These are phyloP conservation scores for Vicia villosa DNA, from an alignment of 306 rosid species.

Conservation along the genomic window DNA sequence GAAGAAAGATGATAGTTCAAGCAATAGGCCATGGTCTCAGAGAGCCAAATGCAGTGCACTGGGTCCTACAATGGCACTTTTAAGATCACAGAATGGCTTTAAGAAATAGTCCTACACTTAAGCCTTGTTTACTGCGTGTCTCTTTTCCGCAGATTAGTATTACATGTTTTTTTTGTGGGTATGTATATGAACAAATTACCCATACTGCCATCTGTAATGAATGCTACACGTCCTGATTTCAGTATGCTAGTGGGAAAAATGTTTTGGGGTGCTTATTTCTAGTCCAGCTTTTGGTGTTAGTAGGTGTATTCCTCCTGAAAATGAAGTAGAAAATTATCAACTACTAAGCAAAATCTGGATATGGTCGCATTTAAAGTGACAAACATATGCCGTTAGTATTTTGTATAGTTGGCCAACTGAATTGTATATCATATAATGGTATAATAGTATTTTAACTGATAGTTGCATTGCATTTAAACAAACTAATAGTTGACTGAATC, in stretches of 20 bases:
- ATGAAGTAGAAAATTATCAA: conserved; percentile 40
- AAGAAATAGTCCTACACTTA: conserved; percentile 35
- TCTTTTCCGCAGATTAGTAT: conserved; percentile 17
- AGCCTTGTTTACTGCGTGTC: conserved; percentile 16
- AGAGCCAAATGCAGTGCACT: conserved; percentile 84
- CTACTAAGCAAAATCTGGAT: conserved; percentile 1
- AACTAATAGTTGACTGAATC: neutral
- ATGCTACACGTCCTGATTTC: conserved; percentile 33
- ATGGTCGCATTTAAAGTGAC: neutral
- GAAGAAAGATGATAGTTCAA: conserved; percentile 55
- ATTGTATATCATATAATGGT: neutral
- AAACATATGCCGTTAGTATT: neutral
- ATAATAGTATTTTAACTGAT: no score
- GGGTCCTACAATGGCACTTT: conserved; percentile 78
- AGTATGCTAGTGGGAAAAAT: conserved; percentile 28
- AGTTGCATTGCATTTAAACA: conserved; percentile 1
- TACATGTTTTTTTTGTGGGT: conserved; percentile 32
- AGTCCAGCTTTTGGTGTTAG: conserved; percentile 36
- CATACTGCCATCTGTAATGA: conserved; percentile 15
- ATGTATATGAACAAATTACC: conserved; percentile 17
- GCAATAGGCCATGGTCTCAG: conserved; percentile 59
- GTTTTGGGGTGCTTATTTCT: conserved; percentile 11
- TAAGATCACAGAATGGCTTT: conserved; percentile 68
- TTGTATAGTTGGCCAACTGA: neutral
- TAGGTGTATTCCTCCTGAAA: conserved; percentile 47